Evolutionary conservation across 2,329 filamentous ascomycete genomes (phyloP).

Genomic region (Beauveria caledonica): DNA sequence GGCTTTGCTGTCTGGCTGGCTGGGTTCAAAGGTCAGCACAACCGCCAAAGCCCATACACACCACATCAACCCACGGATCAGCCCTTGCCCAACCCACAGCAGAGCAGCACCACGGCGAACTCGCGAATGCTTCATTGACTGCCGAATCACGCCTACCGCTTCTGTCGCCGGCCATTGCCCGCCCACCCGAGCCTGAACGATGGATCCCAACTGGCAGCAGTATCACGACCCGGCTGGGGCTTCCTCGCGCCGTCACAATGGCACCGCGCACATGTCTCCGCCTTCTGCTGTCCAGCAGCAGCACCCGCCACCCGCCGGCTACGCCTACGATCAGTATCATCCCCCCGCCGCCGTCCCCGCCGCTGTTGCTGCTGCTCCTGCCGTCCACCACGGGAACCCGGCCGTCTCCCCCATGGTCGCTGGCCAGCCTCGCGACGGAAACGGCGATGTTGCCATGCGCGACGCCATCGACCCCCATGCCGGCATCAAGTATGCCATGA

Average conservation of each 20-base stretch:
- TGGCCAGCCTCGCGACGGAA: slow-evolving; percentile 56
- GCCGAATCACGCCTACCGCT: neutral
- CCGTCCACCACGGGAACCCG: slow-evolving; percentile 28
- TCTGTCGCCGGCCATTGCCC: slow-evolving; percentile 6
- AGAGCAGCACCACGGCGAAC: neutral
- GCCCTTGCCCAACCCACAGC: neutral
- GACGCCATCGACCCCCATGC: slow-evolving; percentile 76
- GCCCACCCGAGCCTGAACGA: slow-evolving; percentile 21
- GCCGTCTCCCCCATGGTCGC: slow-evolving; percentile 45
- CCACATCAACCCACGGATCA: slow-evolving; percentile 2
- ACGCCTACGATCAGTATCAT: slow-evolving; percentile 63
- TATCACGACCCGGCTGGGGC: slow-evolving; percentile 56
- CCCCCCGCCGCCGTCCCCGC: slow-evolving; percentile 22
- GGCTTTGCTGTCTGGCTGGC: slow-evolving; percentile 6
- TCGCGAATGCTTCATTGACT: slow-evolving; percentile 7
- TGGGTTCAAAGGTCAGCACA: slow-evolving; percentile 12
- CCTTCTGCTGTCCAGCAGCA: slow-evolving; percentile 16
- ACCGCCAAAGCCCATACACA: slow-evolving; percentile 17
- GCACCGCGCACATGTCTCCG: slow-evolving; percentile 29
- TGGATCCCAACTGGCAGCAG: slow-evolving; percentile 42
- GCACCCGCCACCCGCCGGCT: slow-evolving; percentile 41
- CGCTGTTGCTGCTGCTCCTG: slow-evolving; percentile 29
- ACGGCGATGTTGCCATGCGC: slow-evolving; percentile 77
- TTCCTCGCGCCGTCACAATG: slow-evolving; percentile 56
- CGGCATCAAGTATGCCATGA: slow-evolving; percentile 76